Base-by-base conservation (phyloP, 75 land plant genomes). In the Isoetes taiwanensis region DNA sequence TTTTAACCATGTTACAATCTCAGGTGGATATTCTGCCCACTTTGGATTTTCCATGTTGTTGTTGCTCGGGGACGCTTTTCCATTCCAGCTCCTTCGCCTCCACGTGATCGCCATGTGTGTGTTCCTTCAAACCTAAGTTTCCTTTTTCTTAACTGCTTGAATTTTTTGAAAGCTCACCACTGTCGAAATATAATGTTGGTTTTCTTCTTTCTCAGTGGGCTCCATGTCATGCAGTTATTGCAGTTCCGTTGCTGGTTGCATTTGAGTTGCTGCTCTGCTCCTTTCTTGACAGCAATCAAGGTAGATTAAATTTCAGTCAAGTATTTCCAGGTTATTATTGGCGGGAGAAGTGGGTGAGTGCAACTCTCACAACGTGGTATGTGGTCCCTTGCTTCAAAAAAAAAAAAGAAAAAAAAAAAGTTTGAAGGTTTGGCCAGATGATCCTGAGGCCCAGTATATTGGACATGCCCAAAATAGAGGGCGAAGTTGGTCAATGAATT, bases 231-330 rank as follows among this genome's bases (percentile, higher is more conserved):
- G 67, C 94, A 55, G 64, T 91, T 39, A 78, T 78, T 53, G 94
- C 95, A 20, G 64, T 79, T 25, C 97, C 97, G 10, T 62, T 91
- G 53, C 78, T 91, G 32, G 62, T 91, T 59, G 78, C 97, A 52
- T 91, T 91, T 79, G 97, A 91, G 68, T 59, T 91, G 29, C 83
- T 91, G 8, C 82, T 91, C 46, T 91, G 97, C 63, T 68, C 83
- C 56, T 80, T 83, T 63, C 84, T 91, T 59, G 81, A 83, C 59
- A 83, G 75, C 48, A 43, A 26, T 11, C 56, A 70, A 61, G 93
- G 96, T 90, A 85, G 34, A 31, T 29, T n/a, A n/a, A n/a, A n/a
- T n/a, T n/a, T n/a, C n/a, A n/a, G n/a, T n/a, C n/a, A n/a, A n/a
- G n/a, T n/a, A n/a, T n/a, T n/a, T n/a, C n/a, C n/a, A n/a, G n/a